Base-by-base conservation (phyloP, 1,284 basidiomycete species). In the Leccinum subrobustum region DNA sequence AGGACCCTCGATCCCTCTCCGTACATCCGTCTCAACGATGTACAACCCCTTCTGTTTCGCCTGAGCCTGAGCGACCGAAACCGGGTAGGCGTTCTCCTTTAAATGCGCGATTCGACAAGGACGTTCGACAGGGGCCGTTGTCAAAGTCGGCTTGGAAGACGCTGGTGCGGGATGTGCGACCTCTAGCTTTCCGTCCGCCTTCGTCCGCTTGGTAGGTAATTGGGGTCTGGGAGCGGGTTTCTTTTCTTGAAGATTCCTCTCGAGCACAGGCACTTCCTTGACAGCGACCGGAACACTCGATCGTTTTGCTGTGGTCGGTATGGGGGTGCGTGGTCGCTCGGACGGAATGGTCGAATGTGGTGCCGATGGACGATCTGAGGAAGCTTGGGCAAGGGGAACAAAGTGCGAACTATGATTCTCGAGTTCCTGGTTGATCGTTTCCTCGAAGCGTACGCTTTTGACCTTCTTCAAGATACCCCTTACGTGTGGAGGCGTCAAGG, bases 371-470 rank as follows among this genome's bases (percentile, higher is more conserved):
- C 62, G 56, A 52, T 65, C 65, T 4, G 48, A 33, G 44, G 62
- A 37, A 39, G 39, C 27, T 44, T 56, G 60, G 27, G 51, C 25
- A 33, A 52, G 16, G 39, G 52, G 8, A 20, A 27, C 48, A 23
- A 37, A 11, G 39, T 31, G 14, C 3, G 29, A 48, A 6, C 27
- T 14, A 48, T 11, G 20, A 11, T 47, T 58, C 37, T 58, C 50
- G 33, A 54, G 27, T 37, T 62, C 66, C 20, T 37, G 55, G 42
- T 4, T n/a, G 29, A 59, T 52, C 52, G 31, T 16, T 37, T 72
- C 73, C 25, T 72, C 73, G 37, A 75, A 72, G 31, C 74, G 71
- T 54, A 72, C 71, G 18, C 57, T 71, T 63, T 72, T 75, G 35
- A 37, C 59, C 57, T 75, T 72, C 73, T 75, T 72, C 63, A 72